Evolutionary conservation across 495 filamentous ascomycete species (phyloP).

Genomic region (Hypoxylon subgilvum): DNA sequence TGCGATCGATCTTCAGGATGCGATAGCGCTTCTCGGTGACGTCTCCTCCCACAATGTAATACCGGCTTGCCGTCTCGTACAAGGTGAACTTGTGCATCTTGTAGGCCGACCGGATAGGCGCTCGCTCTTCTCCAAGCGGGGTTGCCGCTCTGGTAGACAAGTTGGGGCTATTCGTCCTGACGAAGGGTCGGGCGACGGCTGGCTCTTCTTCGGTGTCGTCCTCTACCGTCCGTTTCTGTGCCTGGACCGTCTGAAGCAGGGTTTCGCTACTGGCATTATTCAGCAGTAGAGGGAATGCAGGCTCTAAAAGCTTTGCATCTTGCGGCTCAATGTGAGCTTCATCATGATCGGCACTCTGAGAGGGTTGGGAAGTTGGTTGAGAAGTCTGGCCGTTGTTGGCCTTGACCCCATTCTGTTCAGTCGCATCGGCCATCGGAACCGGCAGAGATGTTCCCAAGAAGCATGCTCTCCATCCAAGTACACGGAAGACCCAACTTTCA

Average conservation of each 20-base stretch:
- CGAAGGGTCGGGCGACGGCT: slow-evolving; percentile 66
- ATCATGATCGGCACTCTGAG: slow-evolving; percentile 9
- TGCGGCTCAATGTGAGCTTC: slow-evolving; percentile 3
- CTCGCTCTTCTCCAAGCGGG: slow-evolving; percentile 57
- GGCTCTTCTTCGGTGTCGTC: slow-evolving; percentile 71
- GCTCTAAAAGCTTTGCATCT: slow-evolving; percentile 14
- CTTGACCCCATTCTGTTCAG: slow-evolving; percentile 21
- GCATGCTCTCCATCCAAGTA: slow-evolving; percentile 15
- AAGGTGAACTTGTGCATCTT: slow-evolving; percentile 95
- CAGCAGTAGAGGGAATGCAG: slow-evolving; percentile 51
- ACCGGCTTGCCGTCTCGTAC: slow-evolving; percentile 90
- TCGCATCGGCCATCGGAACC: slow-evolving; percentile 28
- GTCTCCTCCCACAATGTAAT: slow-evolving; percentile 92
- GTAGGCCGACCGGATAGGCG: slow-evolving; percentile 71
- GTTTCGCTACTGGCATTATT: slow-evolving; percentile 50
- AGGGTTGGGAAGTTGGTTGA: slow-evolving; percentile 10
- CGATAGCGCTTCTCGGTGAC: slow-evolving; percentile 84
- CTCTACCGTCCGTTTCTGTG: slow-evolving; percentile 48
- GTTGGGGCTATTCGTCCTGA: slow-evolving; percentile 64
- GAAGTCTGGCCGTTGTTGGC: slow-evolving; percentile 28
- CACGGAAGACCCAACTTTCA: not conserved
- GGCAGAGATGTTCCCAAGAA: not conserved
- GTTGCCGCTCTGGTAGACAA: slow-evolving; percentile 44
- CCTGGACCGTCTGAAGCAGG: slow-evolving; percentile 37
- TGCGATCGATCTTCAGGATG: slow-evolving; percentile 93